Evolutionary conservation across 306 rosid species (phyloP).

Genomic region (Prunus mongolica): DNA sequence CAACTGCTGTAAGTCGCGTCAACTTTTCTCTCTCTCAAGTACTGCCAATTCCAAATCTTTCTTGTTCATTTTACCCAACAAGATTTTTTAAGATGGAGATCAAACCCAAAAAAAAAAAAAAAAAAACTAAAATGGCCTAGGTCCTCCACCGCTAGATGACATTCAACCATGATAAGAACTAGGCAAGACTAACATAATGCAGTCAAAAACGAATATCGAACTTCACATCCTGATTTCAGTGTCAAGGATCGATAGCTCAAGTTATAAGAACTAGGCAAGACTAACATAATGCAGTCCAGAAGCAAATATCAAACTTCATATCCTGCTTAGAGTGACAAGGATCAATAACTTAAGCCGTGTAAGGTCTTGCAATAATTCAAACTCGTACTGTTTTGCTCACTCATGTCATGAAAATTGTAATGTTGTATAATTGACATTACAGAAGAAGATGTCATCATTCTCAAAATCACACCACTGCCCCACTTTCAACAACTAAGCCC

Average conservation of each 20-base stretch:
- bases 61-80: neutral
- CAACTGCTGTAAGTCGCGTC: neutral
- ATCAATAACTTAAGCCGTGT: constrained; percentile 1
- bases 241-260: neutral
- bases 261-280: neutral
- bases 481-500: neutral
- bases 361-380: neutral
- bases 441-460: neutral
- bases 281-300: neutral
- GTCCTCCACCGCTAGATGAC: neutral
- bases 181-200: constrained; percentile 8
- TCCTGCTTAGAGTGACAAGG: neutral
- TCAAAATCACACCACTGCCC: neutral
- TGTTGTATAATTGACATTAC: neutral
- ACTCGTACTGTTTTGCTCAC: neutral
- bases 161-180: neutral
- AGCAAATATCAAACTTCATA: neutral
- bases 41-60: neutral
- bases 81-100: neutral
- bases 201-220: neutral
- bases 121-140: neutral
- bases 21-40: neutral
- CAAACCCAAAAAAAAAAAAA: neutral
- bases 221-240: neutral
- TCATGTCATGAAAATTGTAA: neutral